Conservation (phyloP, 768 basidiomycete species). For the Kwoniella mangroviensis region DNA sequence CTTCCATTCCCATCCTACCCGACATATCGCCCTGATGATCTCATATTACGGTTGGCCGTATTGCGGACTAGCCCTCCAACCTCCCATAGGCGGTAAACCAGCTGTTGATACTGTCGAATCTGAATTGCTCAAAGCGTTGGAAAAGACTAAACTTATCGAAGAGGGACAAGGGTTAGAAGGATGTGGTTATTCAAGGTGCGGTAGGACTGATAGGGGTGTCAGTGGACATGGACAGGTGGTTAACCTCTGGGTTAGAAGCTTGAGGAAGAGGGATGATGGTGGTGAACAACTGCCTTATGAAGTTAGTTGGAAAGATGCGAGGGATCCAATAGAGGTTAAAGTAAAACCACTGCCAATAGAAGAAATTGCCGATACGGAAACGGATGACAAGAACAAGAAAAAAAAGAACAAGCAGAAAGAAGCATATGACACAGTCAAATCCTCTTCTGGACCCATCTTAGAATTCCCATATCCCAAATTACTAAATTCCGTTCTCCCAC, state of each 20-base stretch:
- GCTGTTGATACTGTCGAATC: slow-evolving; percentile 84
- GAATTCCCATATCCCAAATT: slow-evolving; percentile 79
- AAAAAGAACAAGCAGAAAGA: slow-evolving; percentile 3
- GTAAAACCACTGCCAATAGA: not conserved
- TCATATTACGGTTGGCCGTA: slow-evolving; percentile 92
- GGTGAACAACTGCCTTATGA: slow-evolving; percentile 27
- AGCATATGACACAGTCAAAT: not conserved
- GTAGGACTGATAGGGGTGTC: slow-evolving; percentile 92
- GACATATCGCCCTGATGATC: slow-evolving; percentile 93
- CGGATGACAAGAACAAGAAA: not conserved
- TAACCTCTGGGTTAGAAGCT: slow-evolving; percentile 85
- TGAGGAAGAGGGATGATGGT: slow-evolving; percentile 38
- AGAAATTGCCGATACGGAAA: not conserved
- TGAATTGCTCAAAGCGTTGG: slow-evolving; percentile 78
- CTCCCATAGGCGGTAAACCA: slow-evolving; percentile 23
- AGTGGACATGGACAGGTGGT: slow-evolving; percentile 93
- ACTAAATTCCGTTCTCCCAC: slow-evolving; percentile 85
- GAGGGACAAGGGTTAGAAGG: slow-evolving; percentile 74
- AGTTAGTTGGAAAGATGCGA: slow-evolving; percentile 38
- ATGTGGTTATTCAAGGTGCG: slow-evolving; percentile 88
- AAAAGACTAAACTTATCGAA: slow-evolving; percentile 77
- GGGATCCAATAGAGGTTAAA: slow-evolving; percentile 10
- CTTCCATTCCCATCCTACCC: slow-evolving; percentile 71
- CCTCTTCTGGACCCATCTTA: slow-evolving; percentile 20
- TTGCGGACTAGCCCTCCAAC: slow-evolving; percentile 83